A percentile compares a stretch with the other conserved stretches of the same genome.
Conservation (phyloP, 192 early-diverging fungal genomes). For the Borealophlyctis nickersoniae region DNA sequence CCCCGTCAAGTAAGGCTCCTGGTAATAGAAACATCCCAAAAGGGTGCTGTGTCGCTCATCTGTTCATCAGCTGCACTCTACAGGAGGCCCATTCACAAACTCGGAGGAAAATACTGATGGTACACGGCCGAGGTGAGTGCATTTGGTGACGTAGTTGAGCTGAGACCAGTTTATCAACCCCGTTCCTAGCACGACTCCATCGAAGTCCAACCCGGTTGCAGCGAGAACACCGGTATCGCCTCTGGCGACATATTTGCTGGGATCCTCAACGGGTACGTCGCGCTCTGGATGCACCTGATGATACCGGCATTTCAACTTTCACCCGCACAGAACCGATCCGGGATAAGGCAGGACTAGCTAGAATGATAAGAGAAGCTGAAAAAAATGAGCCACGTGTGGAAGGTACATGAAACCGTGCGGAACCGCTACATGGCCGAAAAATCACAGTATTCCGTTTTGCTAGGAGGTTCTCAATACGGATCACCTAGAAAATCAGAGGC, state of each 20-base stretch:
- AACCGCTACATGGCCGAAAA: background rate
- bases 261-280: conserved; percentile 17
- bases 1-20: too few relatives aligned
- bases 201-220: background rate
- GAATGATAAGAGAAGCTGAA: conserved; percentile 8
- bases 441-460: background rate
- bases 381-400: background rate
- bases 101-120: too few relatives aligned
- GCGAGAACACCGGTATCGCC: conserved; percentile 23
- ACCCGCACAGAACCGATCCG: conserved; percentile 19
- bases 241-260: conserved; percentile 20
- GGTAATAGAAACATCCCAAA: background rate
- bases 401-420: background rate
- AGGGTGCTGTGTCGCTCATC: background rate
- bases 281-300: conserved; percentile 2
- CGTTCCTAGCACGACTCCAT: background rate
- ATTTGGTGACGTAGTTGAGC: too few relatives aligned
- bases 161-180: conserved; percentile 1
- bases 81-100: background rate
- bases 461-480: background rate
- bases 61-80: background rate
- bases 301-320: background rate
- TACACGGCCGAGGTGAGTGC: too few relatives aligned
- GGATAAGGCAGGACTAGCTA: conserved; percentile 8
- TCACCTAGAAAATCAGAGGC: background rate